These are phyloP conservation scores for Solanum rostratum DNA, from an alignment of 257 asterid species.

Conservation along the genomic window DNA sequence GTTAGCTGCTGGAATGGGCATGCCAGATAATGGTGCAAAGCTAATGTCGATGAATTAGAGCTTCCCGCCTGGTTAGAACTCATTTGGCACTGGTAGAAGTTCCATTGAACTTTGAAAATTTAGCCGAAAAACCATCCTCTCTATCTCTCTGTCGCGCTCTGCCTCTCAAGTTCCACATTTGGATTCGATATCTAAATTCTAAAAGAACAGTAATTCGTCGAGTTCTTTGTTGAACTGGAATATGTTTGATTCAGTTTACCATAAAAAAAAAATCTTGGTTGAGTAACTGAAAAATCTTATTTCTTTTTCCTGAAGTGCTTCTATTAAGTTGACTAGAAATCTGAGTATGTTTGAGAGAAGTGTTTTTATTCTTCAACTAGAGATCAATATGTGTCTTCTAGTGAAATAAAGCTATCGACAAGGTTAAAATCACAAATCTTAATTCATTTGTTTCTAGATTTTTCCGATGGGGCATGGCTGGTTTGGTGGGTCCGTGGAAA, in stretches of 20 bases:
- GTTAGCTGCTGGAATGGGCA: conserved; percentile 91
- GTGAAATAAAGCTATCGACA: background rate
- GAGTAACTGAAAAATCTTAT: background rate
- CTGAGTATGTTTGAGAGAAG: background rate
- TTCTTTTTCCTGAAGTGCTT: background rate
- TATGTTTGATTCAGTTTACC: background rate
- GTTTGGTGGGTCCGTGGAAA: no score
- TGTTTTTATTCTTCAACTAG: background rate
- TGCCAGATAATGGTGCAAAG: conserved; percentile 94
- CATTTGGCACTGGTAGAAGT: background rate
- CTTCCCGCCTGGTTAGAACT: background rate
- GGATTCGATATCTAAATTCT: background rate
- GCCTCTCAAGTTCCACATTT: background rate
- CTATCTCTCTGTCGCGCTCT: background rate
- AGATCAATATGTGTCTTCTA: background rate
- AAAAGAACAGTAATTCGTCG: background rate
- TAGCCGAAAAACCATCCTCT: background rate
- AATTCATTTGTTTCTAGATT: no score
- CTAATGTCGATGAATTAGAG: conserved; percentile 42
- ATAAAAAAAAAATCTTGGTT: background rate
- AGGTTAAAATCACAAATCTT: no score
- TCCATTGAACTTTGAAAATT: background rate
- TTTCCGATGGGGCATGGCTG: no score
- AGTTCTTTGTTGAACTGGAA: background rate
- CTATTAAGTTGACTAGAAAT: background rate